phyloP scores from a whole-genome alignment of 331 rosid genomes.

The Cydonia oblonga region DNA sequence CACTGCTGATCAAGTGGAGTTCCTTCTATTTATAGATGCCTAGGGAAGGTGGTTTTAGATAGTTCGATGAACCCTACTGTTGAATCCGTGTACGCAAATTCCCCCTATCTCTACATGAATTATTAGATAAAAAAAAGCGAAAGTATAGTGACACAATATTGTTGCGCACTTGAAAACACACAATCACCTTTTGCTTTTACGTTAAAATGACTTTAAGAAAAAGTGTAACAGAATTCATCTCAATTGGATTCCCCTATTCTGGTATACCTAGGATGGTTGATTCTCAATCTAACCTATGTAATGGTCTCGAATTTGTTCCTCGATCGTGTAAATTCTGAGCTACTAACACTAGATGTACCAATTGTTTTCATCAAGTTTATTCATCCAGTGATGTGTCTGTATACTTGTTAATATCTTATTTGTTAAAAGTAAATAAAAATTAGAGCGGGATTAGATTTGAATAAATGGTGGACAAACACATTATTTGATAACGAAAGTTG shows the following conservation, averaged over 20 bases:
- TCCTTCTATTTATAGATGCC: neutral
- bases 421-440: too few relatives aligned
- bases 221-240: neutral
- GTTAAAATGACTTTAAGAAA: neutral
- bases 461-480: too few relatives aligned
- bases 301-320: neutral
- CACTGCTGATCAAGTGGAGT: neutral
- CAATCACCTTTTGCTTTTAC: neutral
- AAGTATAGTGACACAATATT: neutral
- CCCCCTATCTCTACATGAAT: neutral
- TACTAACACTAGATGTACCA: too few relatives aligned
- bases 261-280: neutral
- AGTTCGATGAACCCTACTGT: neutral
- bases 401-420: too few relatives aligned
- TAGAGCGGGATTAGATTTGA: too few relatives aligned
- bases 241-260: neutral
- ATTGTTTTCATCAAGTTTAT: neutral
- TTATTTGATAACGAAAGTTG: too few relatives aligned
- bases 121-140: neutral
- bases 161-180: conserved; percentile 4
- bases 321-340: neutral
- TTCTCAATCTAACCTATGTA: neutral
- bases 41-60: neutral
- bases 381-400: too few relatives aligned
- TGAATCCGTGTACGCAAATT: conserved; percentile 1